A percentile compares a stretch with the other conserved stretches of the same genome.
Evolutionary conservation across 139 green algal genomes (phyloP).

Genomic region (Micractinium conductrix): DNA sequence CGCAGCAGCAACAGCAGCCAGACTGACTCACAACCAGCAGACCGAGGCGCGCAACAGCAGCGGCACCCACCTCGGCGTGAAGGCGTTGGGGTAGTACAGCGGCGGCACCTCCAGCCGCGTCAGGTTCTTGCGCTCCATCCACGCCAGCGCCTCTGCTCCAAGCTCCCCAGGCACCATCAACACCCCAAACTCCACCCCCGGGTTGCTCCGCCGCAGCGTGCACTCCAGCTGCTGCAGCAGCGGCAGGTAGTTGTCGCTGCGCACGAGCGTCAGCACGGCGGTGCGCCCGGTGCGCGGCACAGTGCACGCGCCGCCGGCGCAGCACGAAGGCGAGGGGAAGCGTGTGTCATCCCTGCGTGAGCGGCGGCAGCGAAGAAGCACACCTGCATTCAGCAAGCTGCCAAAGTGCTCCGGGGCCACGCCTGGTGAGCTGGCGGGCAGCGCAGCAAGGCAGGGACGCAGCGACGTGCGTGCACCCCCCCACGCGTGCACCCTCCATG

Average conservation of each 20-base stretch:
- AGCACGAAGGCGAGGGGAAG: too few relatives aligned
- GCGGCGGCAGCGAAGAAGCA: too few relatives aligned
- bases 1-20: neutral
- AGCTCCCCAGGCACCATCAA: constrained; percentile 26
- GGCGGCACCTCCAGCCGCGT: constrained; percentile 10
- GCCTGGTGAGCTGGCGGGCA: too few relatives aligned
- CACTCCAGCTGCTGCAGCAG: constrained; percentile 33
- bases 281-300: too few relatives aligned
- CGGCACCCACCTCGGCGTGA: neutral
- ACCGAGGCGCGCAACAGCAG: neutral
- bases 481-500: too few relatives aligned
- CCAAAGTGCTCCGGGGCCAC: too few relatives aligned
- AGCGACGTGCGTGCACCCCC: too few relatives aligned
- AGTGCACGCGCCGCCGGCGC: too few relatives aligned
- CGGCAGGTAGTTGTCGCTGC: constrained; percentile 16
- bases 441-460: too few relatives aligned
- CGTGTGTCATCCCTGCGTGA: too few relatives aligned
- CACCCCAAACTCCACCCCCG: constrained; percentile 14
- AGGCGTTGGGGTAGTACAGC: constrained; percentile 27
- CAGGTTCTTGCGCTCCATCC: neutral
- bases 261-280: constrained; percentile 26
- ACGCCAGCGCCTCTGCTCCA: neutral
- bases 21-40: neutral
- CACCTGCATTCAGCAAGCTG: too few relatives aligned
- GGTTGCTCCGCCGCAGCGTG: constrained; percentile 34